Evolutionary conservation across 2,329 filamentous ascomycete genomes (phyloP), one percentile per base, ranked within the genome.

Genomic region (Leptographium lundbergii): DNA sequence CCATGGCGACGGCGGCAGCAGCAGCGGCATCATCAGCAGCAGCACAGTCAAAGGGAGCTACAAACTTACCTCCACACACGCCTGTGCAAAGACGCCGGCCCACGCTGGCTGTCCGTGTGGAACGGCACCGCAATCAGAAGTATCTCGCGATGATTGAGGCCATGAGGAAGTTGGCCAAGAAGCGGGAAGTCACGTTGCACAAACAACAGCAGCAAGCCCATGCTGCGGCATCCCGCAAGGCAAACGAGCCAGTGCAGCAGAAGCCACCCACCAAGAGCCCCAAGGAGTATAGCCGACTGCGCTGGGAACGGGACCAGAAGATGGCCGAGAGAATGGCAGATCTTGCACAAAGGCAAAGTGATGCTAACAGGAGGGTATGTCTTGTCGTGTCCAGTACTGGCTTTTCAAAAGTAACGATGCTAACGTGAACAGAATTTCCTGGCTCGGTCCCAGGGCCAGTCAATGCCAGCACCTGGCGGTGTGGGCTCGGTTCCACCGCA

Each of bases 81-180:
- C 78, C 72, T 59, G 75, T 73, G 63, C 78, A 72, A 67, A 82
- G 77, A 69, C 81, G 89, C 60, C 80, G 90, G 62, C 82, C 87
- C 32, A 95, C 89, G 0, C 84, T 86, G 0, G 91, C 92, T 3
- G 75, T 94, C 36, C 81, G 89, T 57, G 92, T 99, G 6, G 92
- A 97, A 67, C 84, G 91, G 62, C 84, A 91, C 59, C 85, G 89
- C 63, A 89, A 90, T 63, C 88, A 91, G 63, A 89, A 91, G 68
- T 89, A 96, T 68, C 76, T 97, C 60, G 88, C 88, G 53, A 79
- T 97, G 66, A 86, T 99, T 65, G 92, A 97, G 72, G 89, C 89
- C 3, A 96, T 97, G 89, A 84, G 91, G 50, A 99, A 97, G 70
- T 72, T 96, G 54, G 91, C 91, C 0, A 95, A 96, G 77, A 97